Evolutionary conservation across 225 moss, liverwort and hornwort genomes (phyloP).

Genomic region (Pseudoscleropodium purum): DNA sequence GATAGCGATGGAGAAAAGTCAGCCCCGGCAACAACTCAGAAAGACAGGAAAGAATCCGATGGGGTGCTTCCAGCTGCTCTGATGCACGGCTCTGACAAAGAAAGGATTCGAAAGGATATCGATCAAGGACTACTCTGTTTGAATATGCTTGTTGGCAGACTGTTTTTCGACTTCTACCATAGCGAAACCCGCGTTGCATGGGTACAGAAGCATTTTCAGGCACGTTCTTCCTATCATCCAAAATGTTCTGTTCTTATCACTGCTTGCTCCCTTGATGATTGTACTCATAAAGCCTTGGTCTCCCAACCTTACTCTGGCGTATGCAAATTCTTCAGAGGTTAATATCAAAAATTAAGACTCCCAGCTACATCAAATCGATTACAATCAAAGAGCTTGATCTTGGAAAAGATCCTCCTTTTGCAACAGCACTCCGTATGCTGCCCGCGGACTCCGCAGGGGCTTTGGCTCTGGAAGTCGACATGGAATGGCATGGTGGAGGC

Average conservation of each 20-base stretch:
- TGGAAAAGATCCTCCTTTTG: slow-evolving; percentile 81
- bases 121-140: slow-evolving; percentile 60
- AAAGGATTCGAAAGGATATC: slow-evolving; percentile 14
- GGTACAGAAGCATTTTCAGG: slow-evolving; percentile 63
- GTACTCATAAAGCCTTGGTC: not conserved
- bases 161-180: slow-evolving; percentile 93
- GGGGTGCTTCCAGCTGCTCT: slow-evolving; percentile 3
- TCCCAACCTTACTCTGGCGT: not conserved
- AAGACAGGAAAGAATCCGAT: slow-evolving; percentile 10
- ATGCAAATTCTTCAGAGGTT: slow-evolving; percentile 39
- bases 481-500: slow-evolving; percentile 76
- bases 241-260: not conserved
- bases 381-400: slow-evolving; percentile 76
- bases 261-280: not conserved
- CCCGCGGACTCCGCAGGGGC: slow-evolving; percentile 63
- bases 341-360: slow-evolving; percentile 68
- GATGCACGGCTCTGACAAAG: not conserved
- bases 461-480: slow-evolving; percentile 72
- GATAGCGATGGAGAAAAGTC: slow-evolving; percentile 36
- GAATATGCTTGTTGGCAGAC: slow-evolving; percentile 62
- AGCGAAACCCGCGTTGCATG: slow-evolving; percentile 45
- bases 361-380: slow-evolving; percentile 73
- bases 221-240: slow-evolving; percentile 15
- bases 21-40: not conserved
- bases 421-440: slow-evolving; percentile 65